Evolutionary conservation across 2,329 filamentous ascomycete species (phyloP).

Genomic region (Trichoderma lentiforme): DNA sequence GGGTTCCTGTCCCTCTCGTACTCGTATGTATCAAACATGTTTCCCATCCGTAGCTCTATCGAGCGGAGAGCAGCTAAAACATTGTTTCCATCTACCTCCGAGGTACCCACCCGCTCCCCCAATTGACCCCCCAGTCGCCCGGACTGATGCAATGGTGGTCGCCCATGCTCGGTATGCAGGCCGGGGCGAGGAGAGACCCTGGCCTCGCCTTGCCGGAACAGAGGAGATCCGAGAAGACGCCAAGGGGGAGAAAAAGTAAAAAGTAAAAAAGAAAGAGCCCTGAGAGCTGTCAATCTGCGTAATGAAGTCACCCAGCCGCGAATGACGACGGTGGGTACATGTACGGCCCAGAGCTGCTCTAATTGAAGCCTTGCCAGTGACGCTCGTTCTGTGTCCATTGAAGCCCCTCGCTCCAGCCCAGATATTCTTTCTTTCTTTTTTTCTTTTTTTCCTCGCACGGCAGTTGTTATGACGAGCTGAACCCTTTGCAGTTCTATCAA

Average conservation of each 20-base stretch:
- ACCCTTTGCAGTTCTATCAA: not conserved
- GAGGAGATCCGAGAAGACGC: not conserved
- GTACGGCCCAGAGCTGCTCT: not conserved
- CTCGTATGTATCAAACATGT: not conserved
- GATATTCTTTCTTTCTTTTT: not conserved
- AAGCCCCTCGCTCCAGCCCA: not conserved
- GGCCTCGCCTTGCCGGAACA: not conserved
- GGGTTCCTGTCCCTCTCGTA: too few relatives aligned
- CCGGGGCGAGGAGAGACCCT: not conserved
- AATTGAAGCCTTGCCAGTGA: not conserved
- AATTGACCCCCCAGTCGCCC: not conserved
- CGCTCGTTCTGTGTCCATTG: not conserved
- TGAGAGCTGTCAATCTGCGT: not conserved
- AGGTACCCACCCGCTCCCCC: not conserved
- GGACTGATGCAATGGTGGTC: conserved; percentile 6
- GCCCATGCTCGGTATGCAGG: conserved; percentile 4
- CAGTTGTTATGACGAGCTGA: not conserved
- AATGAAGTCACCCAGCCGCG: not conserved
- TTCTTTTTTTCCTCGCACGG: not conserved
- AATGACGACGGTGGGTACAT: conserved; percentile 6
- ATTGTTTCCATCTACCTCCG: not conserved
- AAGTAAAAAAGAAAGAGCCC: not conserved
- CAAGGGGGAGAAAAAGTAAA: not conserved
- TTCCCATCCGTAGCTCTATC: not conserved
- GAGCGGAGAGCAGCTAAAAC: not conserved